Evolutionary conservation across 1,284 basidiomycete genomes (phyloP).

Genomic region (Ustilago trichophora): DNA sequence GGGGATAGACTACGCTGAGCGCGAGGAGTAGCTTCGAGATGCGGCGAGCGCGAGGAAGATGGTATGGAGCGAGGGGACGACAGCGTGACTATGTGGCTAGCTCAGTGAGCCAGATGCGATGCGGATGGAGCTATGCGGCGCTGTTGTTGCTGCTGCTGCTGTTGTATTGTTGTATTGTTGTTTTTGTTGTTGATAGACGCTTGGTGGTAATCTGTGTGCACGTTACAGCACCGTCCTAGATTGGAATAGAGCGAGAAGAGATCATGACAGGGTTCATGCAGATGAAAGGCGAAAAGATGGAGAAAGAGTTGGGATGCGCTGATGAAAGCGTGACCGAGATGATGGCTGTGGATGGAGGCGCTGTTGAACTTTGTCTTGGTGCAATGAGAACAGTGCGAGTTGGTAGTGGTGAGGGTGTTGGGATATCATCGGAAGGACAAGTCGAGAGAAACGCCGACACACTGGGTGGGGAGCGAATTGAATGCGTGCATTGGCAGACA

Average conservation of each 20-base stretch:
- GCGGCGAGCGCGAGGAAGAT: slow-evolving; percentile 28
- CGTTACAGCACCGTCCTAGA: too few species aligned
- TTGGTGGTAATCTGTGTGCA: too few species aligned
- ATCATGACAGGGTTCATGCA: background rate
- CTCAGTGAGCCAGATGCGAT: slow-evolving; percentile 8
- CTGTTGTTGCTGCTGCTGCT: background rate
- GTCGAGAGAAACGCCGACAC: slow-evolving; percentile 8
- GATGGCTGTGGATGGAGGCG: too few species aligned
- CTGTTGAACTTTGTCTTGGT: too few species aligned
- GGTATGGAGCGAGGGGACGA: slow-evolving; percentile 36
- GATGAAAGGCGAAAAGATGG: background rate
- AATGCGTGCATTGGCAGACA: background rate
- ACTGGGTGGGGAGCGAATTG: background rate
- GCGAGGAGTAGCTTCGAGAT: slow-evolving; percentile 15
- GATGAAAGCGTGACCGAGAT: too few species aligned
- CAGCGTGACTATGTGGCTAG: slow-evolving; percentile 18
- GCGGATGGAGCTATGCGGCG: background rate
- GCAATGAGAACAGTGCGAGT: too few species aligned
- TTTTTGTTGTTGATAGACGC: too few species aligned
- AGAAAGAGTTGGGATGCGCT: too few species aligned
- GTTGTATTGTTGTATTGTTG: too few species aligned
- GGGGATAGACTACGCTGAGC: slow-evolving; percentile 28
- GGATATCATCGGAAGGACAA: slow-evolving; percentile 1
- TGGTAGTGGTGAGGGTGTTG: background rate
- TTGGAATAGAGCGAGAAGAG: background rate